Percentiles rank a stretch among this genome's conserved stretches.
Conservation (phyloP, 1,139 yeast genomes). For the Taiozyma sp. region DNA sequence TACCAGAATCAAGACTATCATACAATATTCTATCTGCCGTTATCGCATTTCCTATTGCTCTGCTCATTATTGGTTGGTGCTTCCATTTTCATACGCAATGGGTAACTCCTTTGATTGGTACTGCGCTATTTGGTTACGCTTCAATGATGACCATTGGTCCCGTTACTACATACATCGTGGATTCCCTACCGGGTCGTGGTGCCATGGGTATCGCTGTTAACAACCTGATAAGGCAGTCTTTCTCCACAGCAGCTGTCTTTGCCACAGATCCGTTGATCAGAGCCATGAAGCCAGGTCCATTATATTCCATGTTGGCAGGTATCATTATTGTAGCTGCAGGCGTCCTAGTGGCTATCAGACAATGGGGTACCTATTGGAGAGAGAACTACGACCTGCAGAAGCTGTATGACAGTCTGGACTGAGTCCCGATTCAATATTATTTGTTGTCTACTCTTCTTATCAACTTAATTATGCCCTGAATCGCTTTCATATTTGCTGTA, state of each 20-base stretch:
- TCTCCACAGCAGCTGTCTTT: constrained; percentile 78
- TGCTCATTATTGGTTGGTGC: constrained; percentile 82
- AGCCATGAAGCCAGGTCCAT: constrained; percentile 67
- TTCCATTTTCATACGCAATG: constrained; percentile 61
- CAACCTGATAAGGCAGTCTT: constrained; percentile 64
- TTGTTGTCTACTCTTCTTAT: background rate
- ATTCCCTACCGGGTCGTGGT: constrained; percentile 82
- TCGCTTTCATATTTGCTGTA: too few relatives aligned
- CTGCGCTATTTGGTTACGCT: constrained; percentile 77
- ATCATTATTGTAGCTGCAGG: constrained; percentile 42
- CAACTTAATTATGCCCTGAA: background rate
- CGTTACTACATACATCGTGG: constrained; percentile 77
- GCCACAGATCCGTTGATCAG: constrained; percentile 61
- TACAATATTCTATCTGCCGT: constrained; percentile 71
- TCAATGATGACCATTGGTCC: constrained; percentile 84
- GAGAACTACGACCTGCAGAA: constrained; percentile 57
- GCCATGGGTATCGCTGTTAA: constrained; percentile 87
- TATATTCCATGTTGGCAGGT: constrained; percentile 64
- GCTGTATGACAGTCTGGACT: constrained; percentile 45
- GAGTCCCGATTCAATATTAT: background rate
- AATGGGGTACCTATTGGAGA: constrained; percentile 59
- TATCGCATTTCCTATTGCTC: constrained; percentile 54
- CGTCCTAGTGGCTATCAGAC: constrained; percentile 46
- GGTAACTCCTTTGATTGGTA: constrained; percentile 75
- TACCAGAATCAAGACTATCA: constrained; percentile 78